Percentiles rank a stretch among this genome's conserved stretches.
Conservation (phyloP, 495 filamentous ascomycete species). For the Haplographium delicatum region DNA sequence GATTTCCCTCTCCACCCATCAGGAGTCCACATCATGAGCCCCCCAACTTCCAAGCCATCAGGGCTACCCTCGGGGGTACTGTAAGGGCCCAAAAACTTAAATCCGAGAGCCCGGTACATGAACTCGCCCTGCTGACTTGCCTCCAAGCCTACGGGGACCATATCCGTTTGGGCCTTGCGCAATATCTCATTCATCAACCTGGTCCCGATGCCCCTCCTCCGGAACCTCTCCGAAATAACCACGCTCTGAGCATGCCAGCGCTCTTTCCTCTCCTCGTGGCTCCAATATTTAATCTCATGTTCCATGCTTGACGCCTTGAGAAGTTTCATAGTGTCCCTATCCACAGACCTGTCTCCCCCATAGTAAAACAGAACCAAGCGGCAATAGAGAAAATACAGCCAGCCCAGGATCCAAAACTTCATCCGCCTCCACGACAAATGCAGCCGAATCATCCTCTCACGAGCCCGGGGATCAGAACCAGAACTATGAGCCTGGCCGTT, state of each 20-base stretch:
- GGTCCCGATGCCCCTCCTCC: slow-evolving; percentile 20
- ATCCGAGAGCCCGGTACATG: slow-evolving; percentile 17
- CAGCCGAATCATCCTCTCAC: neutral
- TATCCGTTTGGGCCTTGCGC: slow-evolving; percentile 16
- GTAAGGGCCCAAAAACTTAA: slow-evolving; percentile 11
- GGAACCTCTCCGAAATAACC: slow-evolving; percentile 14
- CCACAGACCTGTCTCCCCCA: neutral
- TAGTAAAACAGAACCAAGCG: neutral
- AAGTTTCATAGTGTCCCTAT: neutral
- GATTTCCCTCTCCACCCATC: neutral
- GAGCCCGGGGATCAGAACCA: too few relatives aligned
- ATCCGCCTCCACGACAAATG: neutral
- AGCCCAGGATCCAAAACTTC: slow-evolving; percentile 2
- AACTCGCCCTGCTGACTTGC: slow-evolving; percentile 10
- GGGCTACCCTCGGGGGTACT: neutral
- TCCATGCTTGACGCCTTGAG: neutral
- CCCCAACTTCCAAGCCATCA: neutral
- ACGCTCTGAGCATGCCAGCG: slow-evolving; percentile 20
- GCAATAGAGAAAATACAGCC: neutral
- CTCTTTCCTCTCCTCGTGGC: slow-evolving; percentile 8
- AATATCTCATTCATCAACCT: slow-evolving; percentile 20
- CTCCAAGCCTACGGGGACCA: slow-evolving; percentile 18
- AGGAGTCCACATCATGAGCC: neutral
- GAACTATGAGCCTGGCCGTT: neutral
- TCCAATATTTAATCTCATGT: slow-evolving; percentile 12